A percentile compares a stretch with the other conserved stretches of the same genome.
Conservation (phyloP, 305 asterid genomes). For the Fraxinus ornus region DNA sequence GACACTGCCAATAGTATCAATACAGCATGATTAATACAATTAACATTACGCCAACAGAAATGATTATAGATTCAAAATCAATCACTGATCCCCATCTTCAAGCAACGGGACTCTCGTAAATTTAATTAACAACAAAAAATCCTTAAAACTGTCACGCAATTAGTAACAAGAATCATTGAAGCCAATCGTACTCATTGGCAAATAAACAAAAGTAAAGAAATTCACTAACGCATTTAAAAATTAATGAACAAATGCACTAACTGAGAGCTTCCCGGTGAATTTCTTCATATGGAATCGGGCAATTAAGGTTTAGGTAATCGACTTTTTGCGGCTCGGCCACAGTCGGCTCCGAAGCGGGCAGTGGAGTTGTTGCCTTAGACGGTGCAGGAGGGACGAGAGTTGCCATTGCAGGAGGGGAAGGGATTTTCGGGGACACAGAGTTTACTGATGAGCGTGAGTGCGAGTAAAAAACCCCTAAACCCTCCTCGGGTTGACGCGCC, state of each 20-base stretch:
- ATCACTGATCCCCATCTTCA: background rate
- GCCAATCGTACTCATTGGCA: background rate
- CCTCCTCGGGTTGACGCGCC: background rate
- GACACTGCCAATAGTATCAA: slow-evolving; percentile 68
- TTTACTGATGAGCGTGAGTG: background rate
- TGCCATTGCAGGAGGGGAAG: slow-evolving; percentile 6
- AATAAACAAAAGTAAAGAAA: background rate
- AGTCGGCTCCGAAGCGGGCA: slow-evolving; percentile 27
- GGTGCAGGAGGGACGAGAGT: slow-evolving; percentile 13
- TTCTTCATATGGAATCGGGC: slow-evolving; percentile 27
- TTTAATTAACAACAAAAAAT: background rate
- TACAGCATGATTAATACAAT: background rate
- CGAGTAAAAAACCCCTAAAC: background rate
- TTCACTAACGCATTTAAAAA: background rate
- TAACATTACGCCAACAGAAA: background rate
- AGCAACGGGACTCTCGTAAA: background rate
- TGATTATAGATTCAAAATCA: background rate
- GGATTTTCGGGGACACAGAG: background rate
- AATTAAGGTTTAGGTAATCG: slow-evolving; percentile 22
- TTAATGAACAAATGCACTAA: slow-evolving; percentile 19
- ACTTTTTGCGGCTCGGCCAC: slow-evolving; percentile 13
- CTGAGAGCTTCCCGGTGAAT: slow-evolving; percentile 38
- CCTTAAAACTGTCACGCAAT: background rate
- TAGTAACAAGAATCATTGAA: background rate
- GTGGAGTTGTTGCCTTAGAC: slow-evolving; percentile 3